phyloP scores from a whole-genome alignment of 768 basidiomycete species.

The Clitopilus passeckerianus region DNA sequence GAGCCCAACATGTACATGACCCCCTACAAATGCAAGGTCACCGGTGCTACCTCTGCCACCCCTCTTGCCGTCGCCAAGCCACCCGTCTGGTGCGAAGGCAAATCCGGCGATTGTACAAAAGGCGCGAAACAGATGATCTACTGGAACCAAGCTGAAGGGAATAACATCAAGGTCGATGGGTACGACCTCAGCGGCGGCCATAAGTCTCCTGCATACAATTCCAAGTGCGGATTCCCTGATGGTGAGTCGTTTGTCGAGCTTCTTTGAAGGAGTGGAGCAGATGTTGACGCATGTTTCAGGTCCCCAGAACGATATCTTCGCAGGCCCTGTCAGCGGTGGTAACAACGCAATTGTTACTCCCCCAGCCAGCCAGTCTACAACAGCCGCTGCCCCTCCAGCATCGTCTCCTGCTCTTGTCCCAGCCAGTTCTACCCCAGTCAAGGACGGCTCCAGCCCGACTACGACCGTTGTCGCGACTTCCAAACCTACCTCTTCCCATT shows the following conservation, averaged over 20 bases:
- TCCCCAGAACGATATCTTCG: slow-evolving; percentile 41
- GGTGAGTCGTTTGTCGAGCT: slow-evolving; percentile 25
- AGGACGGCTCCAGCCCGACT: not conserved
- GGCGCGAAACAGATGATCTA: slow-evolving; percentile 54
- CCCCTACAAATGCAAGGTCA: slow-evolving; percentile 45
- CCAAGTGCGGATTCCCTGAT: slow-evolving; percentile 40
- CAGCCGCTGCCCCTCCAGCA: not conserved
- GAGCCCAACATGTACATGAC: slow-evolving; percentile 48
- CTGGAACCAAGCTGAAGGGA: slow-evolving; percentile 45
- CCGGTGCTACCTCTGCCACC: slow-evolving; percentile 31
- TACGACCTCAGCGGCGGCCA: slow-evolving; percentile 27
- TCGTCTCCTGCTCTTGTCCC: not conserved
- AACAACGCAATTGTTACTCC: not conserved
- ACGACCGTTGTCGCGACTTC: not conserved
- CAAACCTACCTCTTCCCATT: not conserved
- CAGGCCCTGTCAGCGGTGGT: not conserved
- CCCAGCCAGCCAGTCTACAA: not conserved
- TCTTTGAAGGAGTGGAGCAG: not conserved
- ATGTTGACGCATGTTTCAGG: slow-evolving; percentile 17
- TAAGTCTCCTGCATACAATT: slow-evolving; percentile 48
- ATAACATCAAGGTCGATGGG: slow-evolving; percentile 42
- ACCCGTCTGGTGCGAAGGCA: slow-evolving; percentile 48
- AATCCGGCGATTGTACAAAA: slow-evolving; percentile 33
- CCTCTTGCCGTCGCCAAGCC: slow-evolving; percentile 37
- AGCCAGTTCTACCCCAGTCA: not conserved